phyloP scores from a whole-genome alignment of 2,329 filamentous ascomycete genomes.

The Colletotrichum nymphaeae region DNA sequence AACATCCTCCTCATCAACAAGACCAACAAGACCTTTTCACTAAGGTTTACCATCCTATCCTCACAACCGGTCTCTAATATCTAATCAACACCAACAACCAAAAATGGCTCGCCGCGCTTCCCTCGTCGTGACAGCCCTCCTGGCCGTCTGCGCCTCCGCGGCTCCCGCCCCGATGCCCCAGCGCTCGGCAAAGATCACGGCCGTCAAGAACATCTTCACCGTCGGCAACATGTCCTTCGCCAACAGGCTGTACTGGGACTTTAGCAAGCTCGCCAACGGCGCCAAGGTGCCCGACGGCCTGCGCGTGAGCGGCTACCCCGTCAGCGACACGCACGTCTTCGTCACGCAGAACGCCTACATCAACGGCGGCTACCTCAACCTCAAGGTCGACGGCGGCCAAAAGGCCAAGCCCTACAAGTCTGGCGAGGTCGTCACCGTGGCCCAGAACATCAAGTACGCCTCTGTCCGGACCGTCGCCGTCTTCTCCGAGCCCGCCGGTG shows the following conservation, averaged over 20 bases:
- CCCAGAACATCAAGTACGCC: conserved; percentile 43
- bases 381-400: conserved; percentile 42
- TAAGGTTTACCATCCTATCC: neutral
- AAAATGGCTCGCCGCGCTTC: neutral
- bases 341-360: conserved; percentile 36
- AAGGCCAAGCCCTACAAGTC: conserved; percentile 38
- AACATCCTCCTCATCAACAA: neutral
- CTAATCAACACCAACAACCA: neutral
- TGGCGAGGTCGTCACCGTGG: conserved; percentile 40
- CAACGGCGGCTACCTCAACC: conserved; percentile 43
- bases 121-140: neutral
- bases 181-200: conserved; percentile 3
- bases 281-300: conserved; percentile 38
- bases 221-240: neutral
- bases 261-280: neutral
- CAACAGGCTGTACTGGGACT: conserved; percentile 24
- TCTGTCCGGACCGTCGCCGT: conserved; percentile 44
- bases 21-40: neutral
- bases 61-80: neutral
- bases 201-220: conserved; percentile 1
- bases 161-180: neutral
- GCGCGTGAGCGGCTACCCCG: conserved; percentile 37
- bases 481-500: conserved; percentile 42
- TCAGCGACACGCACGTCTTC: conserved; percentile 33
- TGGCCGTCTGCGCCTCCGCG: conserved; percentile 7